These are phyloP conservation scores for Phytophthora crassamura DNA, from an alignment of 352 stramenopile species.

Conservation along the genomic window DNA sequence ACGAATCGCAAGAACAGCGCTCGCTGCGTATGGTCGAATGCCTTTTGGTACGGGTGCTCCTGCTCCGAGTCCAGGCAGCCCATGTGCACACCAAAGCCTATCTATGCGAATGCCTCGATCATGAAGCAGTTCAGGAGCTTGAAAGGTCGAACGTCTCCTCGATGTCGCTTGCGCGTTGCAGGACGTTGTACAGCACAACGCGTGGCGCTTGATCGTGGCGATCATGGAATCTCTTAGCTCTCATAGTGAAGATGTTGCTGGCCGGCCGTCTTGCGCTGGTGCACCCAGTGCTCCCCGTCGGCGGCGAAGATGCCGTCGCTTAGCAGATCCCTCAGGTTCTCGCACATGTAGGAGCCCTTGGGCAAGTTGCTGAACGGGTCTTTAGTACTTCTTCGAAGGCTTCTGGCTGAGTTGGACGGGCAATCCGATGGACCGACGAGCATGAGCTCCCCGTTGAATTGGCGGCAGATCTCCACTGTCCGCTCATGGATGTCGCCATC, in stretches of 20 bases:
- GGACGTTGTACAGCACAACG: conserved; percentile 23
- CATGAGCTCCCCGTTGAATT: conserved; percentile 28
- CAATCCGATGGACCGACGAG: conserved; percentile 32
- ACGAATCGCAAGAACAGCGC: conserved; percentile 44
- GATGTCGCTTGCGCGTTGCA: conserved; percentile 9
- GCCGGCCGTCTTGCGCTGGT: conserved; percentile 79
- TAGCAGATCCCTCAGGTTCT: conserved; percentile 50
- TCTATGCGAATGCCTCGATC: conserved; percentile 68
- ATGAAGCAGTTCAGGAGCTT: conserved; percentile 59
- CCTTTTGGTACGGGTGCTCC: conserved; percentile 53
- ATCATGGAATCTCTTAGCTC: conserved; percentile 50
- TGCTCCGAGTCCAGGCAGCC: conserved; percentile 35
- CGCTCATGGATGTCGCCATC: conserved; percentile 41
- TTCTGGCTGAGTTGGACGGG: conserved; percentile 33
- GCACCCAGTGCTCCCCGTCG: conserved; percentile 60
- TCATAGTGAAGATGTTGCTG: conserved; percentile 86
- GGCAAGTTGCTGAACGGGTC: conserved; percentile 68
- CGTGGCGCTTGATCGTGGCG: conserved; percentile 31
- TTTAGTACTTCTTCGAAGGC: conserved; percentile 54
- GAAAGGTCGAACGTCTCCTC: conserved; percentile 42
- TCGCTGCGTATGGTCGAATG: conserved; percentile 53
- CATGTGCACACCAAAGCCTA: conserved; percentile 68
- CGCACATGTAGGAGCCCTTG: conserved; percentile 53
- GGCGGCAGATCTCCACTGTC: conserved; percentile 17
- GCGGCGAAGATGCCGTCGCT: conserved; percentile 70